phyloP scores from a whole-genome alignment of 306 rosid species.

The Ceratonia siliqua region DNA sequence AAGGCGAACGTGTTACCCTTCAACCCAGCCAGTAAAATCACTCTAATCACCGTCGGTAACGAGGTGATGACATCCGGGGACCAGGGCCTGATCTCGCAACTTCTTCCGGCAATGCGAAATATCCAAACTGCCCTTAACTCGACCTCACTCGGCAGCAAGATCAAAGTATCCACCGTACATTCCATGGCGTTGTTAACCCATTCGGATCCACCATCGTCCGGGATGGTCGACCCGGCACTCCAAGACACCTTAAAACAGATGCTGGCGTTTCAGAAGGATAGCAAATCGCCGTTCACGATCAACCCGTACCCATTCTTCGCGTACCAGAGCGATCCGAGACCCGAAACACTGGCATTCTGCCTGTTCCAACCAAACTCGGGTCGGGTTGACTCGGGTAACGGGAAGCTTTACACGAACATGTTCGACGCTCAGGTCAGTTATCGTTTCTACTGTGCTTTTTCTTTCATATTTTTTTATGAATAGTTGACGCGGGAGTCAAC shows the following conservation, averaged over 20 bases:
- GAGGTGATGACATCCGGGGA: conserved; percentile 61
- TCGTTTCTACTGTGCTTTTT: not conserved
- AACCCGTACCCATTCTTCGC: conserved; percentile 75
- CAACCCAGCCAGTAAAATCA: conserved; percentile 62
- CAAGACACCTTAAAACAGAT: conserved; percentile 36
- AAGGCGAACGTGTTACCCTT: conserved; percentile 56
- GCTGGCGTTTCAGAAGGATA: conserved; percentile 50
- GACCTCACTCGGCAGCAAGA: conserved; percentile 53
- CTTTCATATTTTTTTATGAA: not conserved
- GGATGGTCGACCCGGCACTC: conserved; percentile 38
- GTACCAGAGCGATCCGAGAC: conserved; percentile 66
- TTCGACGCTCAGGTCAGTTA: conserved; percentile 65
- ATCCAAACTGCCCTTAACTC: conserved; percentile 60
- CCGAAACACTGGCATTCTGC: conserved; percentile 66
- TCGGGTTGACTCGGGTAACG: conserved; percentile 61
- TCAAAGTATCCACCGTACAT: conserved; percentile 69
- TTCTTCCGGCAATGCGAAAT: conserved; percentile 69
- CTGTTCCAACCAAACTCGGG: conserved; percentile 65
- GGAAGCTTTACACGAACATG: conserved; percentile 65
- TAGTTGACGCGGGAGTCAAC: conserved; percentile 28
- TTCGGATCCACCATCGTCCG: conserved; percentile 67
- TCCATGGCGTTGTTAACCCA: conserved; percentile 57
- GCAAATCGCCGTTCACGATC: conserved; percentile 49
- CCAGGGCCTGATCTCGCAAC: conserved; percentile 48
- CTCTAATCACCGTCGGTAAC: conserved; percentile 63